A percentile compares a stretch with the other conserved stretches of the same genome.
Conservation (phyloP, 805 yeast species). For the Myxozyma mucilagina region DNA sequence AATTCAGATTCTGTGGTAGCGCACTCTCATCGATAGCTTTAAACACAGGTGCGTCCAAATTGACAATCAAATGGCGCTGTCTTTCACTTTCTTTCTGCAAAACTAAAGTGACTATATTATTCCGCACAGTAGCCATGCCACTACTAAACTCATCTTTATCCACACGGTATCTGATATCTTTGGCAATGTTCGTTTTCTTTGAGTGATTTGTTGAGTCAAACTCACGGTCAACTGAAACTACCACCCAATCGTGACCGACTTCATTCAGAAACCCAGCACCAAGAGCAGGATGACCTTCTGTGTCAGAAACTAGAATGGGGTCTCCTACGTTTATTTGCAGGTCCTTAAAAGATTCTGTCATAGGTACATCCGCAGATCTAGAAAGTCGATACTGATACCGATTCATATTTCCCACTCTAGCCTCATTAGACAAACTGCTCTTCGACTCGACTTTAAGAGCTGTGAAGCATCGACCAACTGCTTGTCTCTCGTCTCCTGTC, state of each 20-base stretch:
- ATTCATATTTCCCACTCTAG: neutral
- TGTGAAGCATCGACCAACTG: conserved; percentile 56
- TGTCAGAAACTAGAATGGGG: conserved; percentile 74
- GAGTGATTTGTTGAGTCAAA: conserved; percentile 37
- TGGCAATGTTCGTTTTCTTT: conserved; percentile 12
- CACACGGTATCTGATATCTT: conserved; percentile 52
- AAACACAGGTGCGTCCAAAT: conserved; percentile 51
- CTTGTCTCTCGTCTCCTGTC: conserved; percentile 60
- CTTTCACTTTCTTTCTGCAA: conserved; percentile 49
- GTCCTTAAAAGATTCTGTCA: conserved; percentile 34
- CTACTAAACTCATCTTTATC: conserved; percentile 79
- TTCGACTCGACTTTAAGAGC: conserved; percentile 47
- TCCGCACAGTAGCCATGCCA: conserved; percentile 75
- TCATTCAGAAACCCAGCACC: conserved; percentile 59
- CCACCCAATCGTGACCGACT: conserved; percentile 48
- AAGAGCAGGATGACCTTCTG: conserved; percentile 71
- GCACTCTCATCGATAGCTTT: neutral
- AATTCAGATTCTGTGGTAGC: conserved; percentile 33
- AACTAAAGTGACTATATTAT: conserved; percentile 70
- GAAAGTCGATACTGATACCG: conserved; percentile 15
- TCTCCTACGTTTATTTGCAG: conserved; percentile 62
- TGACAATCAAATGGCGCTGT: conserved; percentile 55
- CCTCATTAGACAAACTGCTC: neutral
- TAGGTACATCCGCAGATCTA: conserved; percentile 5
- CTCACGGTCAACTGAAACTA: conserved; percentile 56